Evolutionary conservation across 345 rosid species (phyloP), one percentile per base, ranked within the genome.

Genomic region (Euphorbia pulcherrima): DNA sequence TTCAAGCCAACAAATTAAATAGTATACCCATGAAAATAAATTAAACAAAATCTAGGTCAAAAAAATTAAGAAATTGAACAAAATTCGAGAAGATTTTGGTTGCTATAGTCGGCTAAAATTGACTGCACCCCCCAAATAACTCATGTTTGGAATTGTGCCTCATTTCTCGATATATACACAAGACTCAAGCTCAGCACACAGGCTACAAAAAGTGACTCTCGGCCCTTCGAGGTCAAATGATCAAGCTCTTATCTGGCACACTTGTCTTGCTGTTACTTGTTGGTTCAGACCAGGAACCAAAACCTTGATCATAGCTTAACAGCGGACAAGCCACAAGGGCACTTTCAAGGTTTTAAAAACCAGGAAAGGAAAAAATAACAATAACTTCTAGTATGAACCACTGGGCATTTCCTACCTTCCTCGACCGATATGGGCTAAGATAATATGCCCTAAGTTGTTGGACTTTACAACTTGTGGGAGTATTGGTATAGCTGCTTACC

Each of bases 401-500:
- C 4, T 44, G 14, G 16, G 7, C 55, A 54, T 24, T 67, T 17
- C 21, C 21, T n/a, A 35, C 47, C 18, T 44, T 17, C 28, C 14
- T 68, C 26, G 10, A 75, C 63, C 74, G 20, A 51, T 24, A 12
- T 37, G 64, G 26, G 30, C 26, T 29, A 35, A n/a, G 26, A 62
- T 29, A 62, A 44, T 27, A 40, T 41, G 65, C 68, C 77, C 44
- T 28, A 35, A 50, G 20, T 33, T 24, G 6, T 6, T 41, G 17
- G 23, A 6, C 8, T 58, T 89, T 84, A 94, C 65, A 79, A 72
- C 64, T 89, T 89, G 72, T 84, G 97, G 88, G 90, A 84, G 80
- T 87, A 85, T 67, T 84, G 91, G 74, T 87, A 87, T 6, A 90
- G 99, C 75, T 89, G 96, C 85, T 94, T 94, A 61, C 99, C 99